A percentile compares a stretch with the other conserved stretches of the same genome.
These are phyloP conservation scores for Phragmites australis DNA, from an alignment of 176 grass and related monocot species.

Conservation along the genomic window DNA sequence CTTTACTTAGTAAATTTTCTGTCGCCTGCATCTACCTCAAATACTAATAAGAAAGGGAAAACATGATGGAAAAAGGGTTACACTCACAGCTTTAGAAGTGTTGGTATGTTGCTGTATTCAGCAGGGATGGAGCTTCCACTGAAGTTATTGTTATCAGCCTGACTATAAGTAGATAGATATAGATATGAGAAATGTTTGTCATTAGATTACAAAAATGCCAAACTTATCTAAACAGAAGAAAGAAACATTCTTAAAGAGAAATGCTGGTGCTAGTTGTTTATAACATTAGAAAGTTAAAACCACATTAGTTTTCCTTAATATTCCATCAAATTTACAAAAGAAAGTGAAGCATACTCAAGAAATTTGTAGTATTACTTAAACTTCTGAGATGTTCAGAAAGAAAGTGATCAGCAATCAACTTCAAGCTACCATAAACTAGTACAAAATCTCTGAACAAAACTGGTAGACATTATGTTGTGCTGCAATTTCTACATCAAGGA, in stretches of 20 bases:
- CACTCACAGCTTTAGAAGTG: conserved; percentile 91
- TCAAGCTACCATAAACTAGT: conserved; percentile 1
- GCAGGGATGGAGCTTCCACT: conserved; percentile 77
- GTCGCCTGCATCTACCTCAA: conserved; percentile 12
- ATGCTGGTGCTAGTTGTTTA: background rate
- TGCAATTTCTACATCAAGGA: conserved; percentile 15
- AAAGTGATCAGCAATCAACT: background rate
- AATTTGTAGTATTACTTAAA: conserved; percentile 22
- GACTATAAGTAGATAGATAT: conserved; percentile 57
- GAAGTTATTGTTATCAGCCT: conserved; percentile 97
- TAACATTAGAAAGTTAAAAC: background rate
- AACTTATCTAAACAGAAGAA: background rate
- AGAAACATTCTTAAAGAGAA: background rate
- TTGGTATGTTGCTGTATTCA: conserved; percentile 58
- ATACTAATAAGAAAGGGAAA: background rate
- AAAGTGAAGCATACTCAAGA: conserved; percentile 12
- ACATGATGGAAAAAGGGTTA: conserved; percentile 8
- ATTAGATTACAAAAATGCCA: conserved; percentile 7
- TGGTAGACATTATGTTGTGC: background rate
- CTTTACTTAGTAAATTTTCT: background rate
- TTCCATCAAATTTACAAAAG: conserved; percentile 20
- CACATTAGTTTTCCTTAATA: background rate
- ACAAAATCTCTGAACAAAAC: conserved; percentile 31
- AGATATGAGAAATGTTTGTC: conserved; percentile 32
- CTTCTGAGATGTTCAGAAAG: background rate